Percentiles rank a stretch among this genome's conserved stretches.
These are phyloP conservation scores for Salmacisia buchloeana DNA, from an alignment of 1,284 basidiomycete species.

Conservation along the genomic window DNA sequence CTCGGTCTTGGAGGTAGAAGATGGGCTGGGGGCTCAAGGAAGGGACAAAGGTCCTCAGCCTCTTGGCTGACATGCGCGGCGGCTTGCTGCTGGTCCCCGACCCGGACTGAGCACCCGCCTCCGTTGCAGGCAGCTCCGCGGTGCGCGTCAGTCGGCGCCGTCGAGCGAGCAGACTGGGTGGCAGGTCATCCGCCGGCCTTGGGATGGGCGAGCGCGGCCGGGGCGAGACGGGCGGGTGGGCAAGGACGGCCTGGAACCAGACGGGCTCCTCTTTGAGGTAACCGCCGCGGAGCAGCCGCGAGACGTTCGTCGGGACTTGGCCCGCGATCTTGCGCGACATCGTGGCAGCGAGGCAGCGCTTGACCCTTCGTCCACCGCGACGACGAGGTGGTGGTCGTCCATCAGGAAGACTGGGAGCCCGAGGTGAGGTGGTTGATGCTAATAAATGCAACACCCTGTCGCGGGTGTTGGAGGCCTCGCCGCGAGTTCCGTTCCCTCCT, in stretches of 20 bases:
- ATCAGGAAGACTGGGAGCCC: no score
- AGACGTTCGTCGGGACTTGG: constrained; percentile 81
- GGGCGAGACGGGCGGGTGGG: constrained; percentile 78
- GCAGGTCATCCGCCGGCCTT: constrained; percentile 54
- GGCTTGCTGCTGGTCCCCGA: constrained; percentile 13
- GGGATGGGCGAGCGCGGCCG: constrained; percentile 67
- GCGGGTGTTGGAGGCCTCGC: no score
- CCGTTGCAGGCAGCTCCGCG: no score
- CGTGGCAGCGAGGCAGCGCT: no score
- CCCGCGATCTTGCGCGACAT: constrained; percentile 80
- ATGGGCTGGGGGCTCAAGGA: constrained; percentile 63
- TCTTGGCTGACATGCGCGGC: constrained; percentile 15
- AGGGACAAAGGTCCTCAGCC: constrained; percentile 54
- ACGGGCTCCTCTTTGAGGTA: constrained; percentile 68
- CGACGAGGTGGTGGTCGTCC: no score
- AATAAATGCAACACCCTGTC: neutral
- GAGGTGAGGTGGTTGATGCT: neutral
- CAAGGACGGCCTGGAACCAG: constrained; percentile 79
- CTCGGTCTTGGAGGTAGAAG: constrained; percentile 74
- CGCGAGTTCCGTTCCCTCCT: no score
- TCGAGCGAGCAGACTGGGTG: constrained; percentile 19
- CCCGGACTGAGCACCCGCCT: no score
- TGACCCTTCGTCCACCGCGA: no score
- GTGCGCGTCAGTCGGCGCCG: no score
- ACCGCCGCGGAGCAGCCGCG: constrained; percentile 70